Evolutionary conservation across 169 alveolate species (phyloP), one percentile per base, ranked within the genome.

Genomic region (Plasmodium adleri): DNA sequence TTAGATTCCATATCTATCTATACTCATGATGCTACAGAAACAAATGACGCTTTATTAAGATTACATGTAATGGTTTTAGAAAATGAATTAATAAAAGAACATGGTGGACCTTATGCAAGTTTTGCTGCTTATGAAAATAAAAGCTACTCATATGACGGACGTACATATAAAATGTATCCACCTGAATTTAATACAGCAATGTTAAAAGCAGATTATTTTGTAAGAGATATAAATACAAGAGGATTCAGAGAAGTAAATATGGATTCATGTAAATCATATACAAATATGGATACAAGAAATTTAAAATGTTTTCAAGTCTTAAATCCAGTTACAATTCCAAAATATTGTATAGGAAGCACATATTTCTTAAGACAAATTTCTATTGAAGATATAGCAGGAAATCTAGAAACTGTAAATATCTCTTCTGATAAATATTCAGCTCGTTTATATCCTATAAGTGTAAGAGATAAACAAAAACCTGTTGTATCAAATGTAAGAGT

Each of bases 251-350:
- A 68, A 58, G 91, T 83, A 4, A 52, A 28, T 47, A 52, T 58
- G 45, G 67, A 83, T 3, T 45, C 91, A 47, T 83, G 91, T 15
- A 68, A 22, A 5, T 73, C 72, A 22, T 63, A 83, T 47, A 83
- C 91, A 43, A 24, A 12, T 13, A 47, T 56, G 64, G 88, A 73
- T 62, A 62, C 89, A 26, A 50, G 88, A 12, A 67, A 75, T 26
- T 94, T 86, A 67, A 90, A 92, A 80, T 94, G 96, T 78, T 94
- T 59, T 92, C 92, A 78, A 73, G 93, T 94, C 15, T 54, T 94
- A 20, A 88, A 90, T 49, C 92, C 93, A 67, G 89, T 94, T 13
- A 93, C 89, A 8, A 32, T 94, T 24, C 92, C 92, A 47, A 10
- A 50, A 39, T 85, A 92, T 63, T 88, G 95, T 12, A 56, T 94